Percentiles rank a stretch among this genome's conserved stretches.
Conservation (phyloP, 1,284 basidiomycete genomes). For the Austroboletus rostrupii region DNA sequence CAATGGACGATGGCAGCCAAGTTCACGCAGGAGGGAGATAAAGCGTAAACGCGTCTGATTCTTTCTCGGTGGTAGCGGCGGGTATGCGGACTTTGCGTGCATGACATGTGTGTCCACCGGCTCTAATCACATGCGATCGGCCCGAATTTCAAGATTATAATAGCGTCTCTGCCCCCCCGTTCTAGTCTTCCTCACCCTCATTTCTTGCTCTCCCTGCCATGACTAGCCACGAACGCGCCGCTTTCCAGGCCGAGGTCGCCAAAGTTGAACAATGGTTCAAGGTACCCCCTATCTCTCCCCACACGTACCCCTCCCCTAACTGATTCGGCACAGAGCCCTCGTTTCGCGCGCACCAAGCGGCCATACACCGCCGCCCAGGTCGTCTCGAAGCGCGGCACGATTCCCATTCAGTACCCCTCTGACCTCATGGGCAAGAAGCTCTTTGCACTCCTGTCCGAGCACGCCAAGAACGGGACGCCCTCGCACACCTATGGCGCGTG, state of each 20-base stretch:
- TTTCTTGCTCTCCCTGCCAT: constrained; percentile 33
- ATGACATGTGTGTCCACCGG: not conserved
- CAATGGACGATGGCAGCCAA: not conserved
- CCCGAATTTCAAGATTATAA: not conserved
- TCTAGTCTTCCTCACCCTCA: not conserved
- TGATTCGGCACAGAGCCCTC: constrained; percentile 57
- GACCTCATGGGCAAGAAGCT: constrained; percentile 87
- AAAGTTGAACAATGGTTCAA: constrained; percentile 91
- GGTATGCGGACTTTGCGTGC: not conserved
- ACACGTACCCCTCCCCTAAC: not conserved
- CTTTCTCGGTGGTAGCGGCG: not conserved
- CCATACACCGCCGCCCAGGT: constrained; percentile 94
- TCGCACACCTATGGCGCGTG: constrained; percentile 97
- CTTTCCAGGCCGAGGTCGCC: constrained; percentile 79
- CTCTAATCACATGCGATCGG: constrained; percentile 22
- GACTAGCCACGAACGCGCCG: constrained; percentile 55
- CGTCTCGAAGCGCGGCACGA: constrained; percentile 89
- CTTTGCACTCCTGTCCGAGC: constrained; percentile 65
- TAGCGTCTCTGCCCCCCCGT: not conserved
- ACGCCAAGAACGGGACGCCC: constrained; percentile 68
- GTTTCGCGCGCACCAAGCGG: constrained; percentile 81
- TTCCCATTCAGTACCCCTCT: constrained; percentile 85
- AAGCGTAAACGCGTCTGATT: constrained; percentile 21
- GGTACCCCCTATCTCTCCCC: constrained; percentile 44
- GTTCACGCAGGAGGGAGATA: constrained; percentile 13